Evolutionary conservation across 1,284 basidiomycete genomes (phyloP).

Genomic region (Apiotrichum domesticum): DNA sequence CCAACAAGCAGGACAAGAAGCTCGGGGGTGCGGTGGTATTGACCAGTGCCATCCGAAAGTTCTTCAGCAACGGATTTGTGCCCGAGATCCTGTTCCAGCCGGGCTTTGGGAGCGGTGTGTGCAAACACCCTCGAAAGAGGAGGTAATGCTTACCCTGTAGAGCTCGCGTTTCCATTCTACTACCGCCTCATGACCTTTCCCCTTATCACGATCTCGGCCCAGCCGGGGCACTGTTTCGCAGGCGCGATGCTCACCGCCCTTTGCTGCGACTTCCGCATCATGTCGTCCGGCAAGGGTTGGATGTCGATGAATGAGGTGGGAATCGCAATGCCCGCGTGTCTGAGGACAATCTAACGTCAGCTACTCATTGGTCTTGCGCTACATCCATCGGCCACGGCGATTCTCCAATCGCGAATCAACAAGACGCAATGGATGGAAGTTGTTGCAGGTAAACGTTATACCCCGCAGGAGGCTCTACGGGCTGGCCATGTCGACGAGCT

Average conservation of each 20-base stretch:
- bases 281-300: conserved; percentile 76
- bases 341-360: conserved; percentile 24
- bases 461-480: conserved; percentile 62
- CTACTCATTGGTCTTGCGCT: conserved; percentile 61
- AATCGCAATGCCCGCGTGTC: background rate
- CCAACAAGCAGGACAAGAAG: conserved; percentile 22
- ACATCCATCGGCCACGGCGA: conserved; percentile 52
- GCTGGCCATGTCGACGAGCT: conserved; percentile 69
- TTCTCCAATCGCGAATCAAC: conserved; percentile 26
- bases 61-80: conserved; percentile 83
- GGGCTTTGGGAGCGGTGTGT: conserved; percentile 66
- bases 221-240: conserved; percentile 85
- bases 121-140: background rate
- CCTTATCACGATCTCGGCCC: conserved; percentile 65
- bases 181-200: conserved; percentile 46
- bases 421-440: conserved; percentile 58
- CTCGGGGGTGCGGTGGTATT: conserved; percentile 65
- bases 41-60: conserved; percentile 69
- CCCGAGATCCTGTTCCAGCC: conserved; percentile 59
- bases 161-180: conserved; percentile 40
- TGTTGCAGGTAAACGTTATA: conserved; percentile 73
- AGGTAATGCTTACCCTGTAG: conserved; percentile 18
- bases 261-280: conserved; percentile 81
- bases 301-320: conserved; percentile 88
- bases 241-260: conserved; percentile 74